Evolutionary conservation across 2,329 filamentous ascomycete species (phyloP), one percentile per base, ranked within the genome.

Genomic region (Aspergillus pseudoglaucus): DNA sequence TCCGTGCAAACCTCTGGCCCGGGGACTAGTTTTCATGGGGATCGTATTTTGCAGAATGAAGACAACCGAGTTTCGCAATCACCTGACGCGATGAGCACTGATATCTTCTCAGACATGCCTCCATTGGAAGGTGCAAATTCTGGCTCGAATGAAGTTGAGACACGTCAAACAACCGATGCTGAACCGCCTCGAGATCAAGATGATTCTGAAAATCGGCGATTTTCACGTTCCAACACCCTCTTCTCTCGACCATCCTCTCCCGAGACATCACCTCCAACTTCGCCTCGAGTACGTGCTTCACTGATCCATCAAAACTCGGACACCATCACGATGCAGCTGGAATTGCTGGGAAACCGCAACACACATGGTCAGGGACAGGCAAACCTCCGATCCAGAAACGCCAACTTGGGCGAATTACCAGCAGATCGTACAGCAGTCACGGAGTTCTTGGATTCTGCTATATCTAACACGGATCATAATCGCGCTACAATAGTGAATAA

Each of bases 261-360:
- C 6, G 63, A 62, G 38, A 65, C 67, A n/a, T 71, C 68, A 8
- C 67, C 68, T 14, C 67, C 65, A 23, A 62, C 62, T 6, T 73
- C 70, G 4, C 70, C 70, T 42, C 68, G 62, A 5, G 67, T 73
- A 17, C 59, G 70, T 42, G 69, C 70, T 23, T 72, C 69, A 1
- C 55, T 73, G 20, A 66, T 72, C 15, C 69, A 71, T 49, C 68
- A 70, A 41, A 68, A 68, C 46, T 66, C 70, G 1, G 69, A 71
- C 48, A 60, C 70, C 2, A 70, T 72, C 42, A 72, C 70, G 3
- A 72, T 72, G 69, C 68, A 73, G 44, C 52, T 73, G 35, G 69
- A 72, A 44, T 53, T 73, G 7, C 47, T 71, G 41, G 63, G 63
- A 7, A 65, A 63, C 45, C 66, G 61, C 30, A 59, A 55, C 44